These are phyloP conservation scores for Agastache rugosa DNA, from an alignment of 257 asterid species.

Conservation along the genomic window DNA sequence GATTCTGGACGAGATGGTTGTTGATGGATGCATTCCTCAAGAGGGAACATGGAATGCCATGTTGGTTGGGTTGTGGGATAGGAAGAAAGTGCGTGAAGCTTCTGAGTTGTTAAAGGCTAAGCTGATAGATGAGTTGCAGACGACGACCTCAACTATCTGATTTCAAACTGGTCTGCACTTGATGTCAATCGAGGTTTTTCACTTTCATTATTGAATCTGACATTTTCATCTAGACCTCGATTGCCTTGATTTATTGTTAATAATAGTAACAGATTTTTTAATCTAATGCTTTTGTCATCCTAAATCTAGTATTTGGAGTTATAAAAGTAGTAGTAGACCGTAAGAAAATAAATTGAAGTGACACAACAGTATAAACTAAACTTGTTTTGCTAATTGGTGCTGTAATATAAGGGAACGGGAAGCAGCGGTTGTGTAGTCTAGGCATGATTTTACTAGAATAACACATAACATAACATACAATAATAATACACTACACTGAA, in stretches of 20 bases:
- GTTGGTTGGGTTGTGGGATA: conserved; percentile 70
- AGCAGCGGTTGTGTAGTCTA: too few species aligned
- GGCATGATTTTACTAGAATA: too few species aligned
- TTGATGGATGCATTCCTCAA: conserved; percentile 77
- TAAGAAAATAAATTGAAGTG: too few species aligned
- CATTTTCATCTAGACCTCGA: not conserved
- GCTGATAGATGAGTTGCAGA: conserved; percentile 45
- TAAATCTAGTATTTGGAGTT: too few species aligned
- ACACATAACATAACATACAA: too few species aligned
- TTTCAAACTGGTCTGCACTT: conserved; percentile 12
- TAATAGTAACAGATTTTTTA: not conserved
- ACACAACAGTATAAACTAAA: too few species aligned
- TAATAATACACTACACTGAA: too few species aligned
- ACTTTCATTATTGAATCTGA: not conserved
- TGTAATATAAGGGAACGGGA: too few species aligned
- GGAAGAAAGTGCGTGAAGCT: conserved; percentile 67
- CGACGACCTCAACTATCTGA: conserved; percentile 35
- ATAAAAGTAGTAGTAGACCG: too few species aligned
- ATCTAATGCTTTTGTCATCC: not conserved
- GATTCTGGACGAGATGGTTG: conserved; percentile 78
- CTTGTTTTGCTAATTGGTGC: too few species aligned
- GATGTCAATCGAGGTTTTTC: not conserved
- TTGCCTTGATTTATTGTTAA: not conserved
- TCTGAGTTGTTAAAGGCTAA: conserved; percentile 54
- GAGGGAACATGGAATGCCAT: conserved; percentile 64